A percentile compares a stretch with the other conserved stretches of the same genome.
These are phyloP conservation scores for Chlamydomonas reinhardtii DNA, from an alignment of 163 green algal species.

Conservation along the genomic window DNA sequence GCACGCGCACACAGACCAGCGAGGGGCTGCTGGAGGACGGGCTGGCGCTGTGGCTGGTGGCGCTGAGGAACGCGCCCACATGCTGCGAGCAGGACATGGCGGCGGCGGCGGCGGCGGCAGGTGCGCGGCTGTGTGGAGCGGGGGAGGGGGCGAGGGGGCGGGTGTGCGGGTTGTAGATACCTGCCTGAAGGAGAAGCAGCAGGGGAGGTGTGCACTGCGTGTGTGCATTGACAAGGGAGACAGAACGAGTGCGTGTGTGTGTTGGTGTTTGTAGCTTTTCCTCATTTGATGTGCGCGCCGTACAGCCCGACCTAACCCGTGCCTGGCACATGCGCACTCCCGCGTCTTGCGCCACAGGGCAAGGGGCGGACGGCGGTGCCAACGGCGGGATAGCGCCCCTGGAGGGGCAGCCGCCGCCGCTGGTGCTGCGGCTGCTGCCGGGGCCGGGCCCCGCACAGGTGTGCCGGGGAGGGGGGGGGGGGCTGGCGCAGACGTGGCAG, in stretches of 20 bases:
- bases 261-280: too few species aligned
- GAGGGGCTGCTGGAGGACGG: slow-evolving; percentile 90
- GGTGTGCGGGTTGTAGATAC: neutral
- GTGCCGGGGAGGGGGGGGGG: too few species aligned
- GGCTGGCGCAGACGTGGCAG: too few species aligned
- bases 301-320: too few species aligned
- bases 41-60: slow-evolving; percentile 87
- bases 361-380: too few species aligned
- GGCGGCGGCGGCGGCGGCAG: neutral
- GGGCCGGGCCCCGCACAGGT: neutral
- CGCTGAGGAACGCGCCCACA: slow-evolving; percentile 81
- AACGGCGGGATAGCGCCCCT: neutral
- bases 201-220: too few species aligned
- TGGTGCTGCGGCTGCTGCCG: neutral
- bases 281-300: too few species aligned
- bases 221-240: too few species aligned
- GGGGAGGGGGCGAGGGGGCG: neutral
- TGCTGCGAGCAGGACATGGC: neutral
- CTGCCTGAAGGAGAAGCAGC: too few species aligned
- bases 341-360: too few species aligned
- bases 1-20: neutral
- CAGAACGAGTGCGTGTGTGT: too few species aligned
- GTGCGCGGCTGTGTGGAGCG: neutral
- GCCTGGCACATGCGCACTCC: too few species aligned
- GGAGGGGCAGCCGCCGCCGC: neutral